These are phyloP conservation scores for Calonectria crousiana DNA, from an alignment of 2,329 filamentous ascomycete genomes.

Conservation along the genomic window DNA sequence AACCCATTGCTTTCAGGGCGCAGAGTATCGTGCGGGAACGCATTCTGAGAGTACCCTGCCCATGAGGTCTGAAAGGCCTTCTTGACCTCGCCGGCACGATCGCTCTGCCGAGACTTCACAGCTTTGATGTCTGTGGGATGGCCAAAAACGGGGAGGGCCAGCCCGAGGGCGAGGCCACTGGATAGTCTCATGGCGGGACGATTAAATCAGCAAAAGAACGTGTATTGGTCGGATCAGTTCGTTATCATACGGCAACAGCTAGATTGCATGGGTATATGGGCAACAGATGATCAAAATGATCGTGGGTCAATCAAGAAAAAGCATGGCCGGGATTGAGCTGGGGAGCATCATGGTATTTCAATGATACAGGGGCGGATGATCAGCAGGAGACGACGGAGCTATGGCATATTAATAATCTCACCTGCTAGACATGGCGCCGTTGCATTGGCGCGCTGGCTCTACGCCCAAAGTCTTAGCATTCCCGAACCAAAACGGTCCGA, in stretches of 20 bases:
- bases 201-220: neutral
- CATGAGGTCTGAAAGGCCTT: conserved; percentile 78
- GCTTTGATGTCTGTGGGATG: neutral
- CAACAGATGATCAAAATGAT: neutral
- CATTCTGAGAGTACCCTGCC: conserved; percentile 79
- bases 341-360: neutral
- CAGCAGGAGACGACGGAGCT: neutral
- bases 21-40: conserved; percentile 83
- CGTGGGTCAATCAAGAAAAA: neutral
- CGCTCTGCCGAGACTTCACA: conserved; percentile 45
- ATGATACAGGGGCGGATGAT: neutral
- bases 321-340: neutral
- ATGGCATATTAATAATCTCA: conserved; percentile 7
- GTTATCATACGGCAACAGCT: neutral
- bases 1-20: conserved; percentile 74
- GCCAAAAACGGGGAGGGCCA: conserved; percentile 10
- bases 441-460: neutral
- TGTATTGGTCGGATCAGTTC: neutral
- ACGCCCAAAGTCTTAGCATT: neutral
- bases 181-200: conserved; percentile 15
- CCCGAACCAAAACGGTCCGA: conserved; percentile 1
- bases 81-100: conserved; percentile 71
- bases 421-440: neutral
- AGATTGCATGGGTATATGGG: neutral
- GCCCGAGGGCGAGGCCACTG: conserved; percentile 4